A percentile compares a stretch with the other conserved stretches of the same genome.
These are phyloP conservation scores for Letharia lupina DNA, from an alignment of 495 filamentous ascomycete species.

Conservation along the genomic window DNA sequence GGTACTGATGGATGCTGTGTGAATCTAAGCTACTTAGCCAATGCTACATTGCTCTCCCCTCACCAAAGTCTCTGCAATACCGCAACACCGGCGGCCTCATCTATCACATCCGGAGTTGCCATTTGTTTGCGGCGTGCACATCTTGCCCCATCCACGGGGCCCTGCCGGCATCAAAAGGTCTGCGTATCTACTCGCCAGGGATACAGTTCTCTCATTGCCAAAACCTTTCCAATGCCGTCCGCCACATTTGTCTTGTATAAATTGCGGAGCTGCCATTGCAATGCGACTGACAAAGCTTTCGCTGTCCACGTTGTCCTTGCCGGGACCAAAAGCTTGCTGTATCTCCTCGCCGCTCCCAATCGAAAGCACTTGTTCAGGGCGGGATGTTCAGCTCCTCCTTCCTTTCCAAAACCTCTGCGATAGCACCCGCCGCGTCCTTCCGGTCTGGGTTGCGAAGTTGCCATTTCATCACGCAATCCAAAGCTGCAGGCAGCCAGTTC, in stretches of 20 bases:
- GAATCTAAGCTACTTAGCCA: neutral
- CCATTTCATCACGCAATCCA: conserved; percentile 70
- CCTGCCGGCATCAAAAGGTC: neutral
- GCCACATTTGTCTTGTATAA: neutral
- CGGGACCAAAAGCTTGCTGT: neutral
- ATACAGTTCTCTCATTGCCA: neutral
- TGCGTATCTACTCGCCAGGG: neutral
- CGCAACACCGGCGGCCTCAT: no score
- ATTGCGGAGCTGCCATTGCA: neutral
- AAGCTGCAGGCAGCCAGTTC: conserved; percentile 66
- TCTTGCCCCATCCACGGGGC: neutral
- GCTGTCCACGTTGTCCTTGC: neutral
- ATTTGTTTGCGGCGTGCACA: neutral
- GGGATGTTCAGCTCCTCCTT: conserved; percentile 41
- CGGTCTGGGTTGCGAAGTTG: conserved; percentile 70
- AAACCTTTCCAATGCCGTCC: neutral
- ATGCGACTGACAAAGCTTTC: neutral
- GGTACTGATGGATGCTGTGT: no score
- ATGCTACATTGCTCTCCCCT: neutral
- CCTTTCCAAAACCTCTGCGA: conserved; percentile 54
- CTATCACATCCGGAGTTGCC: neutral
- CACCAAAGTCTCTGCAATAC: neutral
- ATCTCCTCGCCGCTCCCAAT: neutral
- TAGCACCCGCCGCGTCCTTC: conserved; percentile 49
- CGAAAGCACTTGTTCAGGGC: neutral